A percentile compares a stretch with the other conserved stretches of the same genome.
Conservation (phyloP, 1,284 basidiomycete species). For the Butyriboletus appendiculatus region DNA sequence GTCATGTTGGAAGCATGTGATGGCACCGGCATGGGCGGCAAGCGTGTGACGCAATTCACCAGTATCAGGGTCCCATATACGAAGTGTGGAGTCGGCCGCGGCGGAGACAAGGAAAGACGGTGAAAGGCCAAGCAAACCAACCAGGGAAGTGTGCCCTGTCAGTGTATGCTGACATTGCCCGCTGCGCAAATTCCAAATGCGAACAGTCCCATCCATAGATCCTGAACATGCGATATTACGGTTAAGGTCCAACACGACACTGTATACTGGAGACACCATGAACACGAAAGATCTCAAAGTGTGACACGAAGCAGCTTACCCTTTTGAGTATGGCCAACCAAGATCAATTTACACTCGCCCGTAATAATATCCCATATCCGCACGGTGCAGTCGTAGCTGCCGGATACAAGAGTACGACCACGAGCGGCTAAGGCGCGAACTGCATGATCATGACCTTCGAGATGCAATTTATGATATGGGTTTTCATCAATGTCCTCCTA, state of each 20-base stretch:
- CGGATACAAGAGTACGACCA: conserved; percentile 89
- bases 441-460: conserved; percentile 88
- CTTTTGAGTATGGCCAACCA: conserved; percentile 89
- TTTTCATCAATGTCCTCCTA: conserved; percentile 81
- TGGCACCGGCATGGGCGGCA: conserved; percentile 88
- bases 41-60: conserved; percentile 80
- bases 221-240: conserved; percentile 91
- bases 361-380: conserved; percentile 93
- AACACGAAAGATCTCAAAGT: conserved; percentile 1
- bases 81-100: conserved; percentile 90
- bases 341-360: conserved; percentile 79
- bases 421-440: conserved; percentile 91
- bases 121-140: conserved; percentile 85
- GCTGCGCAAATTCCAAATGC: conserved; percentile 85
- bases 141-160: conserved; percentile 85
- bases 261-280: conserved; percentile 65
- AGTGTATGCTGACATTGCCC: conserved; percentile 81
- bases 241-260: conserved; percentile 82
- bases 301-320: conserved; percentile 48
- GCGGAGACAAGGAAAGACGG: conserved; percentile 89
- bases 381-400: conserved; percentile 92
- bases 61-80: conserved; percentile 88
- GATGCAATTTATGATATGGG: conserved; percentile 84
- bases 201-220: conserved; percentile 95
- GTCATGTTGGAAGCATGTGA: conserved; percentile 97